Percentiles rank a stretch among this genome's conserved stretches.
Evolutionary conservation across 192 early-diverging fungal genomes (phyloP).

Genomic region (Coemansia brasiliensis): DNA sequence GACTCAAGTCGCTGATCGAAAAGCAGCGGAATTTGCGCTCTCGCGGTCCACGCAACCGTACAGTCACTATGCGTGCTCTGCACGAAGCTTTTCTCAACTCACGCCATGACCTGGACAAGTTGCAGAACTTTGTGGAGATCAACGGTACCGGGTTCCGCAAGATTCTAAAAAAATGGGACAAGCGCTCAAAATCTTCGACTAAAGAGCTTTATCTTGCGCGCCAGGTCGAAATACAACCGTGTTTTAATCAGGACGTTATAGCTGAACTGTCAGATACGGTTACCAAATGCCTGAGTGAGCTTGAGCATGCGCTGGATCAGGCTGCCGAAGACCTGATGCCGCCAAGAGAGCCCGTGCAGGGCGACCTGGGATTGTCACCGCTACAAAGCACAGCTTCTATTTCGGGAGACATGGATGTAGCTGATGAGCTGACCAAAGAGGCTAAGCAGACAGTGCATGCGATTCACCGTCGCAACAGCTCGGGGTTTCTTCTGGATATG

Average conservation of each 20-base stretch:
- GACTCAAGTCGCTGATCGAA: slow-evolving; percentile 78
- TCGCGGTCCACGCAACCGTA: slow-evolving; percentile 55
- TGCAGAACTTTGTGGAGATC: slow-evolving; percentile 98
- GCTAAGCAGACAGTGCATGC: neutral
- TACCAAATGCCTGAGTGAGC: slow-evolving; percentile 67
- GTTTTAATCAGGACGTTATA: slow-evolving; percentile 92
- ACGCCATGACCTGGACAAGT: slow-evolving; percentile 90
- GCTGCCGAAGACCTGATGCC: slow-evolving; percentile 25
- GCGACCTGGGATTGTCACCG: slow-evolving; percentile 45
- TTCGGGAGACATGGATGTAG: neutral
- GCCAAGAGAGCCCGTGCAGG: slow-evolving; percentile 21
- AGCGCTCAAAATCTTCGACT: slow-evolving; percentile 93
- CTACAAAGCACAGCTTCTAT: slow-evolving; percentile 15
- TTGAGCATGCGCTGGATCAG: slow-evolving; percentile 64
- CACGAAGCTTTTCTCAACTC: slow-evolving; percentile 90
- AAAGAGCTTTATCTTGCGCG: slow-evolving; percentile 97
- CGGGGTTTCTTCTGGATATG: slow-evolving; percentile 26
- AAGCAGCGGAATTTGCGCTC: slow-evolving; percentile 68
- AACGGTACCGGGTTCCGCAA: slow-evolving; percentile 97
- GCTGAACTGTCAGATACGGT: slow-evolving; percentile 87
- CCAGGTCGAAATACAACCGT: slow-evolving; percentile 97
- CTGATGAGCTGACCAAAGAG: neutral
- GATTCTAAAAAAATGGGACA: slow-evolving; percentile 99
- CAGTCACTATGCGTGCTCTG: slow-evolving; percentile 68
- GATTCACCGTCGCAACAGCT: slow-evolving; percentile 11